Base-by-base conservation (phyloP, 2,329 filamentous ascomycete genomes). In the Monosporascus cannonballus region DNA sequence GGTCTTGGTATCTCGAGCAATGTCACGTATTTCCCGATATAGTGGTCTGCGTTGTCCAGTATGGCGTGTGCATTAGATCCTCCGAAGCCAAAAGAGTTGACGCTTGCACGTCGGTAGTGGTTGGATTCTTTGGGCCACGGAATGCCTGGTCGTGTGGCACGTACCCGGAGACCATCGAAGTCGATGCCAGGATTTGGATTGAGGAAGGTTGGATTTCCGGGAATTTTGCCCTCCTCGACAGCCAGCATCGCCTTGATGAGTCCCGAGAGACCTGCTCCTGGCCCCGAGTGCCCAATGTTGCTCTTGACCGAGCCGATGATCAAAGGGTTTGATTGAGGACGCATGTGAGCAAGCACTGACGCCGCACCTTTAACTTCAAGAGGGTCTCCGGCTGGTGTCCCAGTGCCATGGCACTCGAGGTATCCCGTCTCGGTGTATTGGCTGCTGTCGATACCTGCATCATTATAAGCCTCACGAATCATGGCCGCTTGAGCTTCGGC, bases 341-440 rank as follows among this genome's bases (percentile, higher is more conserved):
- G 55, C 1, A 49, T 54, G 0, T 49, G 4, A 0, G 55, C 20
- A 25, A 71, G 70, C 0, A 67, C 64, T 0, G 53, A 48, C 0
- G 51, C 56, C 4, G 71, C 62, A 0, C 68, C 73, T 0, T 52
- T 46, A 0, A 68, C 64, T 53, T 77, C 74, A 1, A 56, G 57
- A 0, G 70, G 67, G 46, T 76, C 74, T 2, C 74, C 75, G 2
- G 67, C 67, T 17, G 51, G 58, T 2, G 74, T 76, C 1, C 72
- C 73, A 0, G 74, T 76, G 2, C 72, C 73, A 38, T 76, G 73
- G 14, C 64, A 67, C 53, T 71, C 68, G 7, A 71, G 54, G 42
- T 61, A 68, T 0, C 47, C 25, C 0, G 24, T 25, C 24, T 25
- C 24, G 24, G 24, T 25, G 24, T 25, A 25, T 25, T 25, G 24